Base-by-base conservation (phyloP, 129 eudicot genomes). In the Pulicaria dysenterica region DNA sequence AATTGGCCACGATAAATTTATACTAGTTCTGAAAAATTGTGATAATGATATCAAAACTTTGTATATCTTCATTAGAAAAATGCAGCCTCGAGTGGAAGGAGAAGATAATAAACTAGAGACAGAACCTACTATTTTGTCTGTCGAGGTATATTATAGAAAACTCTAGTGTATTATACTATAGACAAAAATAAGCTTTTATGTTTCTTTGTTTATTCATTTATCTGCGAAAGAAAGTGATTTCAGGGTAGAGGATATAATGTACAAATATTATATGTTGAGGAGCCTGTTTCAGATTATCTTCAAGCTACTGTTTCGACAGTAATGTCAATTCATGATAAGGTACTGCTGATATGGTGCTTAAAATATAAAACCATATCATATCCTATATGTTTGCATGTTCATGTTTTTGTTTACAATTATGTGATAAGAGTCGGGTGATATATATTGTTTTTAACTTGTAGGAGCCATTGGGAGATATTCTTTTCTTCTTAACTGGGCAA, bases 191-290 rank as follows among this genome's bases (percentile, higher is more conserved):
- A n/a, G n/a, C n/a, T n/a, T n/a, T n/a, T n/a, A n/a, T n/a, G n/a
- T n/a, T n/a, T n/a, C n/a, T n/a, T n/a, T n/a, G n/a, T n/a, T n/a
- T n/a, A n/a, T n/a, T n/a, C n/a, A n/a, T n/a, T n/a, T 65, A 34
- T 58, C 76, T 56, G 42, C 71, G 64, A 69, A 56, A 72, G 39
- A 51, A 36, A 77, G 58, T 57, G 77, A 64, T 69, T 82, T 69
- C 89, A 91, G 99, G 99, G 99, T 45, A 82, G 99, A 79, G 99
- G 93, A 79, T 94, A 73, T 51, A 94, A 83, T 60, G 99, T 94
- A 46, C 80, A 90, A 73, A 76, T 77, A 8, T 88, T 84, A 90
- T 94, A 94, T 72, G 79, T 74, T 57, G 93, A 90, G 83, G 99
- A 90, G 64, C 96, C 99, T 74, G 96, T 90, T 80, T 64, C 97